Evolutionary conservation across 2,329 filamentous ascomycete genomes (phyloP).

Genomic region (Didymellaceae sp.): DNA sequence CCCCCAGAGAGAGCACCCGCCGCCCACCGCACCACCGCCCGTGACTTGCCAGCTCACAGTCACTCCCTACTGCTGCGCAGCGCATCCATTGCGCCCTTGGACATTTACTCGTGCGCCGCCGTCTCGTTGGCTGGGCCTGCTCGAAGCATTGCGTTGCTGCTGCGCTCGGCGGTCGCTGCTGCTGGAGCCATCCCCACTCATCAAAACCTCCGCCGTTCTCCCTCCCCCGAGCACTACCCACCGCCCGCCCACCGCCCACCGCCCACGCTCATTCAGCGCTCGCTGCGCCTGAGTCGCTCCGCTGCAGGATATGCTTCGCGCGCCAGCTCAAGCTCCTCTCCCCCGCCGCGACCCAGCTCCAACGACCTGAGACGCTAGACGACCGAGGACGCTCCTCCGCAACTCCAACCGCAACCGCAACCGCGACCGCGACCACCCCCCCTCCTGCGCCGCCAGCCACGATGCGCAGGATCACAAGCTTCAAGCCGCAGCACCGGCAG

Average conservation of each 20-base stretch:
- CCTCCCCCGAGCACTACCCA: constrained; percentile 10
- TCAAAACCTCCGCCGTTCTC: constrained; percentile 20
- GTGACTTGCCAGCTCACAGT: too few relatives aligned
- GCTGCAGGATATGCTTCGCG: constrained; percentile 41
- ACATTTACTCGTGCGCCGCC: not conserved
- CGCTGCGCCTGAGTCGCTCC: constrained; percentile 20
- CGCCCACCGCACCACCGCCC: not conserved
- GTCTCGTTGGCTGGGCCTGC: not conserved
- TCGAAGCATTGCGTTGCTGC: not conserved
- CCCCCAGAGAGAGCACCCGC: not conserved
- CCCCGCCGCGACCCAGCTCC: constrained; percentile 35
- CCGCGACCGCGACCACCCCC: constrained; percentile 13
- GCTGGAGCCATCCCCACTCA: constrained; percentile 27
- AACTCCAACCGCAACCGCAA: too few relatives aligned
- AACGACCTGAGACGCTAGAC: constrained; percentile 29
- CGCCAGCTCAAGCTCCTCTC: constrained; percentile 25
- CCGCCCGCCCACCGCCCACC: constrained; percentile 24
- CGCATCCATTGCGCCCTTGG: not conserved
- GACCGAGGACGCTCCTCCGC: constrained; percentile 16
- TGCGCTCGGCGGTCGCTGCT: constrained; percentile 9
- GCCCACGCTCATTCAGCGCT: constrained; percentile 27
- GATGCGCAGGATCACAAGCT: constrained; percentile 39
- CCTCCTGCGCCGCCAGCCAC: constrained; percentile 27
- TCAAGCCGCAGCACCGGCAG: constrained; percentile 44
- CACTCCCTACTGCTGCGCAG: not conserved